These are phyloP conservation scores for Suillus tomentosus DNA, from an alignment of 768 basidiomycete species.

Conservation along the genomic window DNA sequence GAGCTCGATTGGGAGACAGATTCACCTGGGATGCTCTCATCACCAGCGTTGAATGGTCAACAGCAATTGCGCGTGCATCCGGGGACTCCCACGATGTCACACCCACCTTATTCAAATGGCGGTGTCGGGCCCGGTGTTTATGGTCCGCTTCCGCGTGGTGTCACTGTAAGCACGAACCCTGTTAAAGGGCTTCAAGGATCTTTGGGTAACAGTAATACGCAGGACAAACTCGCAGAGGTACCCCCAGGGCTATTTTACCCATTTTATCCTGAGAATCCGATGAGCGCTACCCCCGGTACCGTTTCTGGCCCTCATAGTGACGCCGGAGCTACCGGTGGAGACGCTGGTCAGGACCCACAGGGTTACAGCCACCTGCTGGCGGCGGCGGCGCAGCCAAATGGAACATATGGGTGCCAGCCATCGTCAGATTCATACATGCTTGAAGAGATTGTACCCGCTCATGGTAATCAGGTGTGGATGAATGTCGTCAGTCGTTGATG, in stretches of 20 bases:
- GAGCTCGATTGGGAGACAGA: constrained; percentile 51
- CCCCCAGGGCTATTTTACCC: constrained; percentile 76
- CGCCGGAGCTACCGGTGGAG: constrained; percentile 19
- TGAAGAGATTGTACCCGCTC: constrained; percentile 59
- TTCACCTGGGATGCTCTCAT: constrained; percentile 25
- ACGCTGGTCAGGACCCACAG: constrained; percentile 23
- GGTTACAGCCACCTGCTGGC: constrained; percentile 60
- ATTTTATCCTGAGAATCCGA: constrained; percentile 63
- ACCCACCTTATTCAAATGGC: constrained; percentile 37
- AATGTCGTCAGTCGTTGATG: constrained; percentile 42
- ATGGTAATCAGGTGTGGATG: constrained; percentile 43
- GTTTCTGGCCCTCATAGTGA: constrained; percentile 21
- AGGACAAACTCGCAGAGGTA: constrained; percentile 58
- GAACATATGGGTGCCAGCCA: constrained; percentile 54
- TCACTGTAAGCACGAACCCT: constrained; percentile 32
- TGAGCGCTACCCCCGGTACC: constrained; percentile 24
- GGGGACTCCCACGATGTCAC: constrained; percentile 40
- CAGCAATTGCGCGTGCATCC: constrained; percentile 30
- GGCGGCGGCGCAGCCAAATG: constrained; percentile 57
- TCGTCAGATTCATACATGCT: constrained; percentile 67
- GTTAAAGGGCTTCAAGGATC: constrained; percentile 29
- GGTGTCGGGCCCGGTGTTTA: constrained; percentile 28
- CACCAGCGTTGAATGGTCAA: constrained; percentile 28
- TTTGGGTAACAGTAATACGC: constrained; percentile 25
- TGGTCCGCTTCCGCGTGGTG: constrained; percentile 25